Evolutionary conservation across 371 early-diverging fungal genomes (phyloP).

Genomic region (Zychaea mexicana): DNA sequence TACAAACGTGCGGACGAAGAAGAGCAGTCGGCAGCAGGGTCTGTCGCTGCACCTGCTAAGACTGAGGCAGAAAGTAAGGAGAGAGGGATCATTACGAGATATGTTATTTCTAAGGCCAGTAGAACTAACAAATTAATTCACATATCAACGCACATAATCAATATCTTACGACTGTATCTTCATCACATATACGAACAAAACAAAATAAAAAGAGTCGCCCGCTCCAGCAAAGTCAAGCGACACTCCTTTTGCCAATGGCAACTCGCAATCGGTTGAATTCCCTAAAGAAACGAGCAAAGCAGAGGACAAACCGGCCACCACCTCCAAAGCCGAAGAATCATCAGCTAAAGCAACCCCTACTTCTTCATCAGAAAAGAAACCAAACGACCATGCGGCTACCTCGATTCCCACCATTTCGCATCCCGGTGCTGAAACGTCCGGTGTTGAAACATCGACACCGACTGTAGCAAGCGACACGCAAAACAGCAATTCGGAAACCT

Average conservation of each 20-base stretch:
- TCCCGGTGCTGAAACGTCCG: neutral
- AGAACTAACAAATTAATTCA: too few relatives aligned
- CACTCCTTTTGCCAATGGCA: neutral
- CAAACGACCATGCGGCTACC: neutral
- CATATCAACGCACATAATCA: too few relatives aligned
- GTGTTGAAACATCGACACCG: neutral
- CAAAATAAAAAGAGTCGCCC: neutral
- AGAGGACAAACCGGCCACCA: neutral
- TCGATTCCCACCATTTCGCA: neutral
- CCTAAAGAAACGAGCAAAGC: neutral
- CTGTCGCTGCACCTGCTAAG: neutral
- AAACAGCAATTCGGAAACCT: constrained; percentile 1
- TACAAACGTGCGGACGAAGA: neutral
- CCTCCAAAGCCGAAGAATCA: neutral
- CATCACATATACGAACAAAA: neutral
- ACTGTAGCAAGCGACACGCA: neutral
- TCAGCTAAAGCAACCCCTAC: neutral
- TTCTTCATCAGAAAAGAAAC: neutral
- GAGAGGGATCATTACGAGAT: too few relatives aligned
- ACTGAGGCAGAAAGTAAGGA: neutral
- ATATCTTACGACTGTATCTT: too few relatives aligned
- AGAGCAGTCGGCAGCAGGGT: neutral
- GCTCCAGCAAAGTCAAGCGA: neutral
- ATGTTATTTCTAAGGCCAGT: neutral
- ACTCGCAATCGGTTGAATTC: neutral